Evolutionary conservation across 2,329 filamentous ascomycete genomes (phyloP), one percentile per base, ranked within the genome.

Genomic region (Rugonectria rugulosa): DNA sequence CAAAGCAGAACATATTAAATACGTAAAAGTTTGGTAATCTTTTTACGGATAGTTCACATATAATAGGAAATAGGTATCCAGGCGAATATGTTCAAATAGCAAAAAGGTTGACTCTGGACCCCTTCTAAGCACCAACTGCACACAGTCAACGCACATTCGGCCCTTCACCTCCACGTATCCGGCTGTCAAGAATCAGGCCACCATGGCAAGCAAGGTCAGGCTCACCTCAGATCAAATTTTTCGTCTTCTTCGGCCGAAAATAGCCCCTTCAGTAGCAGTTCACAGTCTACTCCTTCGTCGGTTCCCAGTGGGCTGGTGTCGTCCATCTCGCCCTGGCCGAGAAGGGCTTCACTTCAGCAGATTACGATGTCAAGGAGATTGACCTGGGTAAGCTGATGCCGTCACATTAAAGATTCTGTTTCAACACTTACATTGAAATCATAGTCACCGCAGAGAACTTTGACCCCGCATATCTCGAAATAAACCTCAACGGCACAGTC

Each of bases 221-320:
- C 10, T 23, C 37, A 32, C 12, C 19, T n/a, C 14, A 27, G n/a
- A 36, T 10, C 36, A 23, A 23, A 19, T 20, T 14, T 42, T 27
- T 5, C 29, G 17, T 12, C 21, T 29, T 11, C 15, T 23, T 20
- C 7, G 19, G 12, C 44, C 37, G 42, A 19, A 36, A 2, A 36
- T 45, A 3, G 31, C 10, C 19, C 34, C 3, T 27, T n/a, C 9
- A 6, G 15, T 17, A 3, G 2, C n/a, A 63, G 60, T 52, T 61
- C 29, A 55, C 50, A n/a, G 10, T 64, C 12, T 61, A 64, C 31
- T 55, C 62, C 4, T 61, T 51, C 17, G 53, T 41, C 31, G 58
- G 53, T 34, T 64, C 58, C 2, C 60, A 64, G 34, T 64, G 60
- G 62, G 60, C 59, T 7, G 60, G 60, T 10, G 56, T 60, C 19